Percentiles rank a stretch among this genome's conserved stretches.
Conservation (phyloP, 2,329 filamentous ascomycete genomes). For the Aspergillus sp. region DNA sequence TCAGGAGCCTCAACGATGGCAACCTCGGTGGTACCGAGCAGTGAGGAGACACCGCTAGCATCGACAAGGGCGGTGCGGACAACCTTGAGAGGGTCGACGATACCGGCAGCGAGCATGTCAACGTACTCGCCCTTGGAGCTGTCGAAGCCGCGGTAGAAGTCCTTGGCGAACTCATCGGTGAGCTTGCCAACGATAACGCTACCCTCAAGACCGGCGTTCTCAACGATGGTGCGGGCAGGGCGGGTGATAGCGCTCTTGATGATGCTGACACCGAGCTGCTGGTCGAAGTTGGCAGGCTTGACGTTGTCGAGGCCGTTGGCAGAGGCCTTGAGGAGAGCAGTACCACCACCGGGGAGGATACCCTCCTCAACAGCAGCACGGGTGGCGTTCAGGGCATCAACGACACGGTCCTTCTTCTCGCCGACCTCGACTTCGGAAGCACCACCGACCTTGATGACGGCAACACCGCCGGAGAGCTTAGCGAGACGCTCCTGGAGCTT, state of each 20-base stretch:
- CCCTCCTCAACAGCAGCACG: conserved; percentile 98
- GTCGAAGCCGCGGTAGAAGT: conserved; percentile 99
- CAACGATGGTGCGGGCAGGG: conserved; percentile 91
- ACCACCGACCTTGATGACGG: conserved; percentile 98
- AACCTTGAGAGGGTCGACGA: conserved; percentile 99
- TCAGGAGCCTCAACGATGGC: conserved; percentile 95
- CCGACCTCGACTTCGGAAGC: conserved; percentile 97
- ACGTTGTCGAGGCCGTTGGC: conserved; percentile 81
- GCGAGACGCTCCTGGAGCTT: conserved; percentile 99
- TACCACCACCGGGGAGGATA: conserved; percentile 98
- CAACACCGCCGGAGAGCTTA: conserved; percentile 98
- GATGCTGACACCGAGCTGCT: conserved; percentile 97
- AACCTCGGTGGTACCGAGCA: conserved; percentile 97
- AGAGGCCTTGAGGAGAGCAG: conserved; percentile 95
- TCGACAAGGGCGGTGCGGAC: conserved; percentile 95
- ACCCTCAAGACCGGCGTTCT: conserved; percentile 96
- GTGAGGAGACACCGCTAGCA: conserved; percentile 92
- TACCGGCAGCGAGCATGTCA: conserved; percentile 96
- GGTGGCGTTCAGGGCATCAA: conserved; percentile 96
- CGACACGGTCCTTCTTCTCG: conserved; percentile 99
- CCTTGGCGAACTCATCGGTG: conserved; percentile 83
- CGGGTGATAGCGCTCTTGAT: conserved; percentile 98
- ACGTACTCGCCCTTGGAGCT: conserved; percentile 97
- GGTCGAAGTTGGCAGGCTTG: conserved; percentile 95
- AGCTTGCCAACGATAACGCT: conserved; percentile 98